Evolutionary conservation across 2,329 filamentous ascomycete genomes (phyloP).

Genomic region (Triangularia verruculosa): DNA sequence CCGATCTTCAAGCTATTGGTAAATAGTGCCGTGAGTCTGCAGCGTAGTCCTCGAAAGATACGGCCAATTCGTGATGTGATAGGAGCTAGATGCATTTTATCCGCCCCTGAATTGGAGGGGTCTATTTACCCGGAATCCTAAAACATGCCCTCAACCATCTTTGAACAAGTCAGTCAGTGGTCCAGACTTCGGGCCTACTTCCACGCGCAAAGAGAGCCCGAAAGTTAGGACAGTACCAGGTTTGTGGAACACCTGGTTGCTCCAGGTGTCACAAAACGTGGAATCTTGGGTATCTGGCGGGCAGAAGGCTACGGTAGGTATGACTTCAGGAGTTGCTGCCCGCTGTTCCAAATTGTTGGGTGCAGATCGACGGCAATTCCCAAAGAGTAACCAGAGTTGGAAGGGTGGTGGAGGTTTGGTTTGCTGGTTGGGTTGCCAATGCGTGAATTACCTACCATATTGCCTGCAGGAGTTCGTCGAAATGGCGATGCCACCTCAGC

Average conservation of each 20-base stretch:
- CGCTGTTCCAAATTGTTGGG: not conserved
- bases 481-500: not conserved
- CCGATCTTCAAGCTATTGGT: constrained; percentile 13
- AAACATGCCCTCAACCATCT: constrained; percentile 1
- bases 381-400: not conserved
- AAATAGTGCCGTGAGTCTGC: constrained; percentile 1
- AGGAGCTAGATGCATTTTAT: constrained; percentile 1
- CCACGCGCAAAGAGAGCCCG: not conserved
- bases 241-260: not conserved
- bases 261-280: not conserved
- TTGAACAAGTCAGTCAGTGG: not conserved
- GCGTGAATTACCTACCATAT: not conserved
- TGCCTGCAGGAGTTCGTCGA: constrained; percentile 11
- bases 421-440: not conserved
- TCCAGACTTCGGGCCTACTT: not conserved
- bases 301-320: too few relatives aligned
- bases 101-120: constrained; percentile 1
- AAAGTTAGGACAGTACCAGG: not conserved
- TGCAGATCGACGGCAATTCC: not conserved
- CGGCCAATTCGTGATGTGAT: not conserved
- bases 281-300: not conserved
- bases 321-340: not conserved
- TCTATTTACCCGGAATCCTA: constrained; percentile 3
- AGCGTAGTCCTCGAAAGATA: not conserved
- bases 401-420: not conserved